phyloP scores from a whole-genome alignment of 306 rosid genomes.

The Styphnolobium japonicum region DNA sequence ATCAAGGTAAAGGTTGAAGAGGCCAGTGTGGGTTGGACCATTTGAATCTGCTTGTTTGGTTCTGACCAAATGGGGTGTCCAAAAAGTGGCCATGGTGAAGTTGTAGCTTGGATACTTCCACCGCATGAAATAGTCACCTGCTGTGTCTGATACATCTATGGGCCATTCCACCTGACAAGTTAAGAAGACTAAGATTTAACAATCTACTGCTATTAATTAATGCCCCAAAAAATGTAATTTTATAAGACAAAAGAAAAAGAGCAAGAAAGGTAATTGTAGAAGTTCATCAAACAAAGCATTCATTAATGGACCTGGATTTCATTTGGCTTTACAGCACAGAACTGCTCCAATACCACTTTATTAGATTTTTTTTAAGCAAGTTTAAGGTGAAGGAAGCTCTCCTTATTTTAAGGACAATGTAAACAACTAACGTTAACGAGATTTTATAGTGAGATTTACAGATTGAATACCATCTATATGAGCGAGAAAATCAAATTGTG shows the following conservation, averaged over 20 bases:
- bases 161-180: conserved; percentile 80
- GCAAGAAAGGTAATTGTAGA: not conserved
- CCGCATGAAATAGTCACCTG: conserved; percentile 46
- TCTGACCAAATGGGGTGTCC: conserved; percentile 73
- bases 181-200: not conserved
- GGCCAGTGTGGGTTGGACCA: conserved; percentile 62
- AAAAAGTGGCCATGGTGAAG: conserved; percentile 67
- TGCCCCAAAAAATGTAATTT: not conserved
- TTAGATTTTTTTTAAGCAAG: too few relatives aligned
- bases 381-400: too few relatives aligned
- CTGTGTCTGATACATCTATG: conserved; percentile 56
- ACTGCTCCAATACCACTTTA: too few relatives aligned
- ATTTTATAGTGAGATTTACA: too few relatives aligned
- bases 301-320: not conserved
- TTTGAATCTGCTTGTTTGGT: conserved; percentile 29
- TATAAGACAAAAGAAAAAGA: not conserved
- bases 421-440: too few relatives aligned
- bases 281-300: too few relatives aligned
- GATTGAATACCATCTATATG: too few relatives aligned
- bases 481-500: too few relatives aligned
- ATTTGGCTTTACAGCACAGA: not conserved
- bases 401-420: too few relatives aligned
- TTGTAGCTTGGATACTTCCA: conserved; percentile 82
- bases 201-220: not conserved
- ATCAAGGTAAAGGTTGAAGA: conserved; percentile 69